Conservation (phyloP, 164 flowering plant genomes). For the Umbilicus rupestris region DNA sequence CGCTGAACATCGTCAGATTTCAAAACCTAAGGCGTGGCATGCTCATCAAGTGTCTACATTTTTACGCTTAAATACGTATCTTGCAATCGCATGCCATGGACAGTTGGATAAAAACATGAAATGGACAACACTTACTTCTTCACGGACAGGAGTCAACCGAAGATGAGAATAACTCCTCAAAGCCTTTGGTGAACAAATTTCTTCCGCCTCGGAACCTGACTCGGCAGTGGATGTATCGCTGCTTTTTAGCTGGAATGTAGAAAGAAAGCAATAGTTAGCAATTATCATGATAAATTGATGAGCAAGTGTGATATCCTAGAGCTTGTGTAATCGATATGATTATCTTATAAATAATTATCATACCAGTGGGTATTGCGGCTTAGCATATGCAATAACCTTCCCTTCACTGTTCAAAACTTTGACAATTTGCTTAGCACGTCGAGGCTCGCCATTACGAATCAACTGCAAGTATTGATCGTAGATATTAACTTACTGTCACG, state of each 20-base stretch:
- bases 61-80: too few relatives aligned
- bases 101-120: neutral
- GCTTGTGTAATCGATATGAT: too few relatives aligned
- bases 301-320: neutral
- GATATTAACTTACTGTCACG: neutral
- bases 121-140: slow-evolving; percentile 45
- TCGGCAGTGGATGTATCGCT: slow-evolving; percentile 96
- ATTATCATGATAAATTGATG: neutral
- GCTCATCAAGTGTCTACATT: too few relatives aligned
- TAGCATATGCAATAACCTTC: slow-evolving; percentile 65
- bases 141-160: slow-evolving; percentile 82
- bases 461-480: slow-evolving; percentile 18
- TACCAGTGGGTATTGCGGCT: slow-evolving; percentile 62
- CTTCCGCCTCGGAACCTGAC: slow-evolving; percentile 98
- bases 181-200: slow-evolving; percentile 70
- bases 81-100: too few relatives aligned
- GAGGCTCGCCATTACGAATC: slow-evolving; percentile 55
- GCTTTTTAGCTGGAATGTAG: slow-evolving; percentile 45
- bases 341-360: slow-evolving; percentile 1
- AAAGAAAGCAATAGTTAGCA: slow-evolving; percentile 5
- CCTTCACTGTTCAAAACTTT: slow-evolving; percentile 78
- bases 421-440: slow-evolving; percentile 63
- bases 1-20: neutral
- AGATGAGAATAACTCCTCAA: slow-evolving; percentile 49
- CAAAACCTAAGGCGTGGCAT: neutral